These are phyloP conservation scores for Chaetomium olivaceum DNA, from an alignment of 2,329 filamentous ascomycete species.

Conservation along the genomic window DNA sequence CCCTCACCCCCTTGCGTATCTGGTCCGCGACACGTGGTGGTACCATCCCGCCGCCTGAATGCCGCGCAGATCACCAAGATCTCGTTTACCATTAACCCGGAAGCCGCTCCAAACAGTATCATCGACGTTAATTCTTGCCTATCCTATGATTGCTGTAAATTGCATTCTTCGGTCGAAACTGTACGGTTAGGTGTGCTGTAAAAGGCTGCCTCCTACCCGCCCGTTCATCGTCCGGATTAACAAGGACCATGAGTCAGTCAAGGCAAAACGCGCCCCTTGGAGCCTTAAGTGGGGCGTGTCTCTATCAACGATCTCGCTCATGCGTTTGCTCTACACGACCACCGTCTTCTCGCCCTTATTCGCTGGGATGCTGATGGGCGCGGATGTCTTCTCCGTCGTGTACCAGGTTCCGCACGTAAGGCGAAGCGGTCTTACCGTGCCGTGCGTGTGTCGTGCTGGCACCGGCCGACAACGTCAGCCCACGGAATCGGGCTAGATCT, in stretches of 20 bases:
- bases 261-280: neutral
- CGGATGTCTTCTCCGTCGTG: neutral
- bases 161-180: neutral
- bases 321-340: neutral
- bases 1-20: neutral
- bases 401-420: constrained; percentile 3
- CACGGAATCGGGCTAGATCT: neutral
- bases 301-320: neutral
- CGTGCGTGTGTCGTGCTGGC: neutral
- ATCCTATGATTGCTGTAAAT: neutral
- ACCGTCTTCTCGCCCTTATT: neutral
- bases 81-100: neutral
- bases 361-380: neutral
- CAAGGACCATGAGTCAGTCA: constrained; percentile 8
- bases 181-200: neutral
- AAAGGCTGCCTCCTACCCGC: no score
- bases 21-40: constrained; percentile 1
- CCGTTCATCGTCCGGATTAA: neutral
- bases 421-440: neutral
- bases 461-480: neutral
- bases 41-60: neutral
- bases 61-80: constrained; percentile 3
- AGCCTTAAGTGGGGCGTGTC: neutral
- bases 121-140: neutral
- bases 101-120: neutral